Conservation (phyloP, 2,329 filamentous ascomycete genomes). For the Cordyceps pruinosa region DNA sequence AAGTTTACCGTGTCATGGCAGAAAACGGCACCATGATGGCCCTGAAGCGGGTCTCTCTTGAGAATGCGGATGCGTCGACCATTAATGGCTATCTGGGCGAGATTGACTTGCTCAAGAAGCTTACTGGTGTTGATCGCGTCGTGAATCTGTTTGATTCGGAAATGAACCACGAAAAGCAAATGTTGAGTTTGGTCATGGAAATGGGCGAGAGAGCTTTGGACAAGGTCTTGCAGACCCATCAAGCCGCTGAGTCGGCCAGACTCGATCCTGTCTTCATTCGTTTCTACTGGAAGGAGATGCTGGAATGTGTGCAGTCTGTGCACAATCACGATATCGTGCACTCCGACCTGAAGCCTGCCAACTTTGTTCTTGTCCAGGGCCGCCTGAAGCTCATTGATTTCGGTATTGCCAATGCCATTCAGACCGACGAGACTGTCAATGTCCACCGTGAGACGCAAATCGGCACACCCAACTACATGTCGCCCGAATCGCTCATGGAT, state of each 20-base stretch:
- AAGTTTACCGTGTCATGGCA: slow-evolving; percentile 93
- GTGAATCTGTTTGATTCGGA: slow-evolving; percentile 89
- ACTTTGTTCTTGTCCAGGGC: slow-evolving; percentile 89
- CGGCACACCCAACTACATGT: slow-evolving; percentile 98
- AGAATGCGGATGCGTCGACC: slow-evolving; percentile 78
- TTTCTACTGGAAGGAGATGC: slow-evolving; percentile 99
- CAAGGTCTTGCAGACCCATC: slow-evolving; percentile 67
- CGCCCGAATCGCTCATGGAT: slow-evolving; percentile 86
- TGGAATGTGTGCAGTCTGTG: slow-evolving; percentile 86
- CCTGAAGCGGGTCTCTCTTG: slow-evolving; percentile 84
- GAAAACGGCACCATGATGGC: slow-evolving; percentile 96
- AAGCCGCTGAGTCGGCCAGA: slow-evolving; percentile 63
- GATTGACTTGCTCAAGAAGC: slow-evolving; percentile 79
- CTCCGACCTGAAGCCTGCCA: slow-evolving; percentile 93
- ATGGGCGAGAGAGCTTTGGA: slow-evolving; percentile 92
- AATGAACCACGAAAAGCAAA: slow-evolving; percentile 84
- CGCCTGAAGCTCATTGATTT: slow-evolving; percentile 96
- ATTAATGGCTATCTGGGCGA: slow-evolving; percentile 89
- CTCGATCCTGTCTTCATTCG: slow-evolving; percentile 88
- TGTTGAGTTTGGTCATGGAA: slow-evolving; percentile 91
- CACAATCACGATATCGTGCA: slow-evolving; percentile 91
- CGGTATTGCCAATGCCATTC: slow-evolving; percentile 94
- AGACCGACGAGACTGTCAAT: slow-evolving; percentile 91
- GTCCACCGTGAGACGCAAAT: slow-evolving; percentile 94
- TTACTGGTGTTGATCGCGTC: slow-evolving; percentile 81